Percentiles rank a stretch among this genome's conserved stretches.
Conservation (phyloP, 2,329 filamentous ascomycete genomes). For the Hymenoscyphus infarciens region DNA sequence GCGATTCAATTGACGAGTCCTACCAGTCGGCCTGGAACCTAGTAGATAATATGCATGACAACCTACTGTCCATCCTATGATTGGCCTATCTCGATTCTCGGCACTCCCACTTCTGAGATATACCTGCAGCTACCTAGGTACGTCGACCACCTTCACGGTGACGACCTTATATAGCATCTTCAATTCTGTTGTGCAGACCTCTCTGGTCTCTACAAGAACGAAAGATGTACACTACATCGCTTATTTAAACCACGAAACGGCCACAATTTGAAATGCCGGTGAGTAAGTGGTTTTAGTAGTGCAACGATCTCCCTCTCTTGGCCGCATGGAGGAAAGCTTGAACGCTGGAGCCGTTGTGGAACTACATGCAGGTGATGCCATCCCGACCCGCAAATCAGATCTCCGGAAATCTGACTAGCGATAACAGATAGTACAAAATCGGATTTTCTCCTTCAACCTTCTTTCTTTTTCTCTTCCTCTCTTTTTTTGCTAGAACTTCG, state of each 20-base stretch:
- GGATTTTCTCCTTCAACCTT: neutral
- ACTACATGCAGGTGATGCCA: slow-evolving; percentile 3
- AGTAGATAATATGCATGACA: neutral
- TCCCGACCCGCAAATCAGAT: slow-evolving; percentile 3
- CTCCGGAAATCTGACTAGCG: neutral
- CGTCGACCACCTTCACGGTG: too few relatives aligned
- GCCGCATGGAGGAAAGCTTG: slow-evolving; percentile 1
- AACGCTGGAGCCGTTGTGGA: neutral
- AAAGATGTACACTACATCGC: neutral
- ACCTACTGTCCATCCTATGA: neutral
- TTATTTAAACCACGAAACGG: too few relatives aligned
- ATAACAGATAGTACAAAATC: neutral
- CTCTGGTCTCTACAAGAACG: neutral
- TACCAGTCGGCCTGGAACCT: neutral
- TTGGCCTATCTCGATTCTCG: neutral
- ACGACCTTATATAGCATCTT: too few relatives aligned
- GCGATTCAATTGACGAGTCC: neutral
- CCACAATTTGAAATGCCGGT: neutral
- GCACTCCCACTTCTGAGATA: slow-evolving; percentile 1
- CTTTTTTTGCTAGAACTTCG: neutral
- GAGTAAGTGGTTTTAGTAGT: neutral
- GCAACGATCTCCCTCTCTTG: neutral
- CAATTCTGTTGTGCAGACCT: neutral
- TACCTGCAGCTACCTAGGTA: neutral
- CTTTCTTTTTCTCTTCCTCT: neutral